These are phyloP conservation scores for Lachnellula suecica DNA, from an alignment of 2,329 filamentous ascomycete species.

Conservation along the genomic window DNA sequence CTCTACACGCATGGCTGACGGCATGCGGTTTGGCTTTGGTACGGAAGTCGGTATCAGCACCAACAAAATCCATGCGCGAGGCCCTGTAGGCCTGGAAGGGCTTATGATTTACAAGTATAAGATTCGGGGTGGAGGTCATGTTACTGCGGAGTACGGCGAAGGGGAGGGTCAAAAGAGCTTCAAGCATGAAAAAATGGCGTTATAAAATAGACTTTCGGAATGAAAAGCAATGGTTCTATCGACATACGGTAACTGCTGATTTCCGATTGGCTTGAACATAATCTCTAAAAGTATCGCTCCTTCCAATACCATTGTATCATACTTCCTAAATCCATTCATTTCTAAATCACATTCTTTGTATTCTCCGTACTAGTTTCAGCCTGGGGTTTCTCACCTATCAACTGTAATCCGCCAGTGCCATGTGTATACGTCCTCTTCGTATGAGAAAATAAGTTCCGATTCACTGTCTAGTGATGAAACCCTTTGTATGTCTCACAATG, in stretches of 20 bases:
- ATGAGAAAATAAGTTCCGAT: too few relatives aligned
- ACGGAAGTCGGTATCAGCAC: constrained; percentile 98
- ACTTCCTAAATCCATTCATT: not conserved
- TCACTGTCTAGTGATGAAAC: too few relatives aligned
- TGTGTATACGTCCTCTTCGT: too few relatives aligned
- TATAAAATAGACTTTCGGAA: constrained; percentile 13
- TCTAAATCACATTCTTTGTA: not conserved
- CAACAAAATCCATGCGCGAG: constrained; percentile 95
- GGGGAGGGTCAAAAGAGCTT: constrained; percentile 58
- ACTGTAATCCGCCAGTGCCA: too few relatives aligned
- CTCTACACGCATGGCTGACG: constrained; percentile 90
- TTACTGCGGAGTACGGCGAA: constrained; percentile 73
- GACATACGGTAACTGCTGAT: too few relatives aligned
- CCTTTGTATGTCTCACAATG: too few relatives aligned
- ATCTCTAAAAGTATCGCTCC: not conserved
- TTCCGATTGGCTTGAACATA: too few relatives aligned
- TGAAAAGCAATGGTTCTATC: not conserved
- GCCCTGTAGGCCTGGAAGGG: constrained; percentile 90
- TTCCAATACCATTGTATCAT: not conserved
- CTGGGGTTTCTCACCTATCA: not conserved
- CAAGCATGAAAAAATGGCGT: constrained; percentile 52
- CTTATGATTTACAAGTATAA: constrained; percentile 98
- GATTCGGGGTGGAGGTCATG: constrained; percentile 78
- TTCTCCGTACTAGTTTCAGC: not conserved
- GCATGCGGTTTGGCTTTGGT: constrained; percentile 95